Base-by-base conservation (phyloP, 169 alveolate genomes). In the Eimeria zaria region DNA sequence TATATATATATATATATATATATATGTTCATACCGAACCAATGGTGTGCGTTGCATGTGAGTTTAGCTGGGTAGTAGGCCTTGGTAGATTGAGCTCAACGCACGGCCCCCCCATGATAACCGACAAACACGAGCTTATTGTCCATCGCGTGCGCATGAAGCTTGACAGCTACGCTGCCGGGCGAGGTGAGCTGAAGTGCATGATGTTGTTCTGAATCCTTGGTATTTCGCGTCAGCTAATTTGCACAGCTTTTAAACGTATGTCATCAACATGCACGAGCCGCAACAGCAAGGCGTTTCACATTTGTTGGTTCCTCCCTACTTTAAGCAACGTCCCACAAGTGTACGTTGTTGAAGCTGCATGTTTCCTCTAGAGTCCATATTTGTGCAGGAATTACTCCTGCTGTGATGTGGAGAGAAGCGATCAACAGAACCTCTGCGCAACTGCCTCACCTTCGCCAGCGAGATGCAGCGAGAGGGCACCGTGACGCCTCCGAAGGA, bases 21-120 rank as follows among this genome's bases (percentile, higher is more conserved):
- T 53, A 53, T 53, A 53, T 53, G 18, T 53, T 14, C 18, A 53
- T 53, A 53, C 18, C 11, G 0, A 14, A 20, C 24, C 62, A 20
- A 51, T 69, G 80, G 7, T 30, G 80, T 69, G 39, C 41, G 27
- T 20, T 58, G 46, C 48, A 36, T 89, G 84, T 51, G 58, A 22
- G 12, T 30, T 62, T 58, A 93, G 96, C 62, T 93, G 96, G 96
- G 96, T 93, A 24, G 88, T 93, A 30, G 92, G 96, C n/a, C 93
- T 93, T 8, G 96, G 96, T 16, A 67, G 93, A 48, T 73, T 93
- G 46, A 88, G 73, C 60, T 51, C 89, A n/a, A 39, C 71, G 58
- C 78, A 74, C 33, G 73, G 36, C 30, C 92, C 96, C 36, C 96
- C 96, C 62, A 93, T 62, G 64, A 83, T 93, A 48, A 24, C n/a